Conservation (phyloP, 2,329 filamentous ascomycete species). For the Fusarium paranaense region DNA sequence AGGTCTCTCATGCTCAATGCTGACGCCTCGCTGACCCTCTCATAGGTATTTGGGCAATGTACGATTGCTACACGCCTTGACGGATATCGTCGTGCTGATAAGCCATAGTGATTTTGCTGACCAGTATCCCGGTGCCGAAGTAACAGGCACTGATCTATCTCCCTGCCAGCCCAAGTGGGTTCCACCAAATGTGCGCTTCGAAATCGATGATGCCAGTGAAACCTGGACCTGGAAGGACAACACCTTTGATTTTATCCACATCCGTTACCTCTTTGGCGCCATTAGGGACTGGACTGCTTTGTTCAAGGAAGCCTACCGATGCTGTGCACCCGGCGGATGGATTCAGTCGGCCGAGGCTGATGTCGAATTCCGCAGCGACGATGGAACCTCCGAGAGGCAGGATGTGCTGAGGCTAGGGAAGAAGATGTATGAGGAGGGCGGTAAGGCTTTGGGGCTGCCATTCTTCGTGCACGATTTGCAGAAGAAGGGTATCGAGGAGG, state of each 20-base stretch:
- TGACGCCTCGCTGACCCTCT: not conserved
- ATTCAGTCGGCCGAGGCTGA: slow-evolving; percentile 33
- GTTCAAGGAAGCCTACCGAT: slow-evolving; percentile 33
- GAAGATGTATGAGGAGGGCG: slow-evolving; percentile 31
- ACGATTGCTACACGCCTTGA: too few species aligned
- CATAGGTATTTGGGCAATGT: slow-evolving; percentile 29
- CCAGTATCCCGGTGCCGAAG: slow-evolving; percentile 22
- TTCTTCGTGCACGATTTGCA: slow-evolving; percentile 33
- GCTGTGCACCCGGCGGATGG: slow-evolving; percentile 35
- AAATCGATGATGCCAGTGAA: slow-evolving; percentile 34
- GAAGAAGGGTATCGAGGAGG: slow-evolving; percentile 20
- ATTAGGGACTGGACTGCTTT: slow-evolving; percentile 30
- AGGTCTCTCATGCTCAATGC: rapidly evolving
- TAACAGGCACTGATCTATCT: slow-evolving; percentile 35
- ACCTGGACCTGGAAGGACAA: slow-evolving; percentile 29
- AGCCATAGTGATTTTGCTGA: slow-evolving; percentile 34
- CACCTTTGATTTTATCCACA: slow-evolving; percentile 32
- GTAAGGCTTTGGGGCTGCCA: slow-evolving; percentile 1
- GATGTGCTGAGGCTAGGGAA: slow-evolving; percentile 11
- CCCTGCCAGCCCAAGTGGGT: slow-evolving; percentile 36
- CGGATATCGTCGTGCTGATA: not conserved
- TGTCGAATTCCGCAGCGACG: slow-evolving; percentile 25
- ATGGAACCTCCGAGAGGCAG: slow-evolving; percentile 23
- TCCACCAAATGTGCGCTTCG: slow-evolving; percentile 36
- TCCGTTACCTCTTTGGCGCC: slow-evolving; percentile 37